phyloP scores from a whole-genome alignment of 768 basidiomycete species.

The Agrocybe pediades region DNA sequence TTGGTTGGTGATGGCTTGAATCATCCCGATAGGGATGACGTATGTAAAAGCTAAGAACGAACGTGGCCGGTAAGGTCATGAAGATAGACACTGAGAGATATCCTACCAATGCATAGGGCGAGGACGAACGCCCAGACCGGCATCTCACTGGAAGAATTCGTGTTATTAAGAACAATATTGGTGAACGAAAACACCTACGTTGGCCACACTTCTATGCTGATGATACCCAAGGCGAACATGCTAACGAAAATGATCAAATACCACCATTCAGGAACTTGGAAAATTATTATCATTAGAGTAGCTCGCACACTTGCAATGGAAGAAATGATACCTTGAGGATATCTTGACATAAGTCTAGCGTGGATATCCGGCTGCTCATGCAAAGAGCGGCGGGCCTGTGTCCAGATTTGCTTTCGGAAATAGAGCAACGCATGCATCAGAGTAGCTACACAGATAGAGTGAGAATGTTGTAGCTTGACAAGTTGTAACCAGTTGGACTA shows the following conservation, averaged over 20 bases:
- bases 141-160: constrained; percentile 40
- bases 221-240: constrained; percentile 66
- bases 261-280: constrained; percentile 77
- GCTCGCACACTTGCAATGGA: not conserved
- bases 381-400: constrained; percentile 65
- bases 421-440: constrained; percentile 68
- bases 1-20: constrained; percentile 75
- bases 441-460: constrained; percentile 39
- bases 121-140: constrained; percentile 54
- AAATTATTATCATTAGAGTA: not conserved
- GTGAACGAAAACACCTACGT: constrained; percentile 39
- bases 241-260: constrained; percentile 62
- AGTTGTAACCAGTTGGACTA: not conserved
- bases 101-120: constrained; percentile 58
- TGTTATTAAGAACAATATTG: constrained; percentile 31
- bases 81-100: constrained; percentile 25
- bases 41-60: constrained; percentile 48
- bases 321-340: constrained; percentile 43
- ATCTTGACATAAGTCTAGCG: constrained; percentile 74
- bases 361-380: constrained; percentile 82
- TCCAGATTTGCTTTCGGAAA: constrained; percentile 76
- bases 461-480: not conserved
- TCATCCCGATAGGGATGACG: constrained; percentile 65
- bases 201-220: constrained; percentile 69
- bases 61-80: not conserved